A percentile compares a stretch with the other conserved stretches of the same genome.
These are phyloP conservation scores for Candida takata DNA, from an alignment of 805 yeast species.

Conservation along the genomic window DNA sequence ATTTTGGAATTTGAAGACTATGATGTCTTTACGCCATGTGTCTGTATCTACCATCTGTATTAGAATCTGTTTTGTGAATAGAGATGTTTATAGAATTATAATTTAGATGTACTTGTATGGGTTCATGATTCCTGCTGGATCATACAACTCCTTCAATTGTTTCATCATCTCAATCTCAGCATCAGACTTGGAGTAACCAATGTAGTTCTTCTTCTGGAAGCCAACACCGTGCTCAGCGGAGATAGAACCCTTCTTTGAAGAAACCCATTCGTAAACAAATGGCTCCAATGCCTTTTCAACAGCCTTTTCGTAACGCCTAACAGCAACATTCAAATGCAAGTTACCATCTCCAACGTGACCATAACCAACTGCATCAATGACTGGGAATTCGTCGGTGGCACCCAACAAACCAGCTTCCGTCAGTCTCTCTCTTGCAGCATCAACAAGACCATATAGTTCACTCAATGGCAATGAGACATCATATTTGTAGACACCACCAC, in stretches of 20 bases:
- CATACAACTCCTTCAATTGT: constrained; percentile 71
- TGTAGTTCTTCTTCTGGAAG: constrained; percentile 88
- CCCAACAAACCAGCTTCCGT: constrained; percentile 51
- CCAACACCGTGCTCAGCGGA: constrained; percentile 98
- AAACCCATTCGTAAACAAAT: constrained; percentile 88
- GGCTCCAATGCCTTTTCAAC: constrained; percentile 87
- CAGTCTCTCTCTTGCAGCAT: constrained; percentile 62
- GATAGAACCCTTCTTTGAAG: constrained; percentile 67
- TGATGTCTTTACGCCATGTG: too few species aligned
- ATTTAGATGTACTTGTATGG: constrained; percentile 82
- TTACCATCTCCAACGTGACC: constrained; percentile 99
- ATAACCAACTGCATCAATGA: constrained; percentile 84
- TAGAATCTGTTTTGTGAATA: too few species aligned
- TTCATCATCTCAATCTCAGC: constrained; percentile 69
- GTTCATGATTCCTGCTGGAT: constrained; percentile 87
- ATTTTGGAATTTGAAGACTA: too few species aligned
- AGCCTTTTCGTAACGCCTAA: constrained; percentile 69
- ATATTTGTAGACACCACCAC: constrained; percentile 95
- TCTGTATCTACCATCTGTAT: too few species aligned
- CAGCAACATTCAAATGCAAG: constrained; percentile 88
- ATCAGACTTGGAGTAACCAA: constrained; percentile 75
- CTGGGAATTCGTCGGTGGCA: constrained; percentile 64
- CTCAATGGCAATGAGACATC: constrained; percentile 88
- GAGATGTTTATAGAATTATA: too few species aligned
- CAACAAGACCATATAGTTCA: constrained; percentile 76